Conservation (phyloP, 257 asterid genomes). For the Orobanche coerulescens region DNA sequence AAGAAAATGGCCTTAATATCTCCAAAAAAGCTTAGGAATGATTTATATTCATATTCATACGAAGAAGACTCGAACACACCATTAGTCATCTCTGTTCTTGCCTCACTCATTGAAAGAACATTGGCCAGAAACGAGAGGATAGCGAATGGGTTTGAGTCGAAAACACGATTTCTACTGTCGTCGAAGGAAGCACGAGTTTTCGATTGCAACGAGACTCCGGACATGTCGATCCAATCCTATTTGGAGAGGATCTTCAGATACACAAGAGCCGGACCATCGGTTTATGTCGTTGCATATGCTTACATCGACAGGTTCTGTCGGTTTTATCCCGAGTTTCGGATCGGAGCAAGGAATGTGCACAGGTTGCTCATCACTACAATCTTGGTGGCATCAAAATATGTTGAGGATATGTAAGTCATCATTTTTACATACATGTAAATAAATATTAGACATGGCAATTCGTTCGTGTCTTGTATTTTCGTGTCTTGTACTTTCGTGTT, state of each 20-base stretch:
- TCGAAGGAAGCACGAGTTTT: conserved; percentile 48
- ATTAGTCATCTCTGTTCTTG: conserved; percentile 77
- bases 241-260: conserved; percentile 80
- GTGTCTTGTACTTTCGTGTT: no score
- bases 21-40: conserved; percentile 71
- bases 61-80: conserved; percentile 49
- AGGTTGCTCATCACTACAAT: conserved; percentile 77
- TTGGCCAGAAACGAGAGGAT: conserved; percentile 65
- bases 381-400: conserved; percentile 87
- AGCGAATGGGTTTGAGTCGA: no score
- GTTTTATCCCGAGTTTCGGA: conserved; percentile 57
- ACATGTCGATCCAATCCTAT: conserved; percentile 66
- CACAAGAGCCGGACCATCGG: conserved; percentile 86
- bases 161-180: no score
- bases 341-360: conserved; percentile 66
- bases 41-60: conserved; percentile 61
- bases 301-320: conserved; percentile 81
- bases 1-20: conserved; percentile 59
- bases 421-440: no score
- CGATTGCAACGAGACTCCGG: conserved; percentile 71
- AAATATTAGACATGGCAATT: no score
- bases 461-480: no score
- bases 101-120: conserved; percentile 79
- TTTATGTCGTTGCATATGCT: conserved; percentile 76
- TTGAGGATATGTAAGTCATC: conserved; percentile 79